phyloP scores from a whole-genome alignment of 2,329 filamentous ascomycete genomes.

The Calonectria multiphialidica region DNA sequence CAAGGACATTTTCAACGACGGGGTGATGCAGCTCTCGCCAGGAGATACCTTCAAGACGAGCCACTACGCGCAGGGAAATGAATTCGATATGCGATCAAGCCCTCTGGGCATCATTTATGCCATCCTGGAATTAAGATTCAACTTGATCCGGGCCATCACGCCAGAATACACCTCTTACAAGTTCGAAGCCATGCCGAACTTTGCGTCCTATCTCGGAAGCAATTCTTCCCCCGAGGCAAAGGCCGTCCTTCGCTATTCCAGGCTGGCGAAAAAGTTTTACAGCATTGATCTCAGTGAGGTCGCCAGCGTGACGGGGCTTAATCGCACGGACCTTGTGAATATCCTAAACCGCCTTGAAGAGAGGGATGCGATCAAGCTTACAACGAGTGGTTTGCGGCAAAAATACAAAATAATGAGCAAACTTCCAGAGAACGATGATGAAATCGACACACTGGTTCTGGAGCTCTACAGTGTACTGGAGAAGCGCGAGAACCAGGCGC shows the following conservation, averaged over 20 bases:
- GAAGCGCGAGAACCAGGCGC: conserved; percentile 63
- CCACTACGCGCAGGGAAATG: conserved; percentile 57
- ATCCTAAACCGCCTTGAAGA: conserved; percentile 68
- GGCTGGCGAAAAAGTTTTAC: conserved; percentile 55
- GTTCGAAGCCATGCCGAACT: conserved; percentile 54
- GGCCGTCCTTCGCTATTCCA: conserved; percentile 57
- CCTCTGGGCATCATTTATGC: conserved; percentile 68
- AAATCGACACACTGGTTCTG: conserved; percentile 59
- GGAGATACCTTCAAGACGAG: conserved; percentile 52
- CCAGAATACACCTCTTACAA: conserved; percentile 69
- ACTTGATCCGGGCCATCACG: conserved; percentile 67
- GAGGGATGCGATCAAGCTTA: conserved; percentile 60
- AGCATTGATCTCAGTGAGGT: conserved; percentile 62
- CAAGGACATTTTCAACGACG: conserved; percentile 60
- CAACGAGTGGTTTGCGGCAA: conserved; percentile 63
- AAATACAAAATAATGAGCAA: conserved; percentile 63
- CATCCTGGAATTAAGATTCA: conserved; percentile 69
- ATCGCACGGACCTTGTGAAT: conserved; percentile 61
- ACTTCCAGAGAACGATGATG: conserved; percentile 56
- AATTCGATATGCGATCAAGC: conserved; percentile 65
- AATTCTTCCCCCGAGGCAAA: conserved; percentile 57
- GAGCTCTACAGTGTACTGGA: conserved; percentile 64
- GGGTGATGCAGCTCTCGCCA: conserved; percentile 26
- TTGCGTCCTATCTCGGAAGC: conserved; percentile 44
- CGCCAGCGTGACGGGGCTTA: conserved; percentile 45